These are phyloP conservation scores for Botrytis tulipae DNA, from an alignment of 2,329 filamentous ascomycete species.

Conservation along the genomic window DNA sequence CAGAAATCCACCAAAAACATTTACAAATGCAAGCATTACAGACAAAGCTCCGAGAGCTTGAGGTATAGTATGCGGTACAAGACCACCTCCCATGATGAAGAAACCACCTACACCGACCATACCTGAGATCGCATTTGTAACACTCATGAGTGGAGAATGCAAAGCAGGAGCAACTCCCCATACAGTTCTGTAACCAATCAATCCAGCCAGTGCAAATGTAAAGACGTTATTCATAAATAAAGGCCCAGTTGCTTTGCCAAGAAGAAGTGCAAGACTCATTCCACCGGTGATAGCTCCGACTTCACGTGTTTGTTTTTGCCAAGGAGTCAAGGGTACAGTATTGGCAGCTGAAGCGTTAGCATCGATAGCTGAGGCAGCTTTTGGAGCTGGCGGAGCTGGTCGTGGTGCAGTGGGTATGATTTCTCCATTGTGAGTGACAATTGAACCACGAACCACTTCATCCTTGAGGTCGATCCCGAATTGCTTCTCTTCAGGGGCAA, in stretches of 20 bases:
- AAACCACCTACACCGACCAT: constrained; percentile 88
- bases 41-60: constrained; percentile 76
- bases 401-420: constrained; percentile 74
- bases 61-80: constrained; percentile 72
- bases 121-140: constrained; percentile 79
- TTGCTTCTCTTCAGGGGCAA: constrained; percentile 72
- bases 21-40: constrained; percentile 82
- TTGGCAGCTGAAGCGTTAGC: constrained; percentile 51
- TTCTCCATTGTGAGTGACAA: constrained; percentile 76
- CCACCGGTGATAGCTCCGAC: constrained; percentile 72
- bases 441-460: constrained; percentile 81
- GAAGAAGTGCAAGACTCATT: constrained; percentile 70
- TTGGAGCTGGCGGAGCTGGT: constrained; percentile 54
- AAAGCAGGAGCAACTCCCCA: constrained; percentile 84
- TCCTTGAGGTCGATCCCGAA: constrained; percentile 80
- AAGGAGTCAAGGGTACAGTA: constrained; percentile 68
- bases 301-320: constrained; percentile 75
- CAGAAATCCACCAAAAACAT: constrained; percentile 84
- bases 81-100: constrained; percentile 84
- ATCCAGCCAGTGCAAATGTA: constrained; percentile 76
- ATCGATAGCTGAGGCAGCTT: constrained; percentile 50
- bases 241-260: constrained; percentile 79
- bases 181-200: constrained; percentile 85
- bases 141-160: constrained; percentile 87
- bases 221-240: constrained; percentile 87